Conservation (phyloP, 495 filamentous ascomycete species). For the Immersiella caudata region DNA sequence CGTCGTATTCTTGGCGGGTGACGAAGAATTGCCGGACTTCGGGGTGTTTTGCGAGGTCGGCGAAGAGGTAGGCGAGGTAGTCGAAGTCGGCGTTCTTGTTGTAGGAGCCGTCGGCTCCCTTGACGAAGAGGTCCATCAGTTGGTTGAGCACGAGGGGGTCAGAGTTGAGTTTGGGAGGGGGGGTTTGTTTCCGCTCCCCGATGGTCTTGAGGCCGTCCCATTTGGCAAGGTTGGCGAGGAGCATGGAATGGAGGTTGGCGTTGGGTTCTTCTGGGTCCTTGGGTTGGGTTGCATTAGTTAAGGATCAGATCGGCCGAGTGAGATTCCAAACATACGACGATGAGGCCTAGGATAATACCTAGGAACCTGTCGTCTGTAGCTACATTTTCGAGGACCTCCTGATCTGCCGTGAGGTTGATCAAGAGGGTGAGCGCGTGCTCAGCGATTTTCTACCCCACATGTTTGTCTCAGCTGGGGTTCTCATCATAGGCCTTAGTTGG, state of each 20-base stretch:
- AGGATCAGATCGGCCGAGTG: constrained; percentile 19
- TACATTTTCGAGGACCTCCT: constrained; percentile 69
- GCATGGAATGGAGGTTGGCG: constrained; percentile 84
- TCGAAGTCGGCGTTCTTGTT: constrained; percentile 90
- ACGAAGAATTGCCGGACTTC: constrained; percentile 78
- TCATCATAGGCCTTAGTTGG: background rate
- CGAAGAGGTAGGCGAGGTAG: constrained; percentile 91
- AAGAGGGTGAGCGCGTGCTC: constrained; percentile 92
- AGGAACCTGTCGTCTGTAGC: constrained; percentile 82
- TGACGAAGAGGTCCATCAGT: constrained; percentile 92
- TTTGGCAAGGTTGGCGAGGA: constrained; percentile 89
- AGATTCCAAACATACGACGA: constrained; percentile 66
- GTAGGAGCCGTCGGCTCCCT: constrained; percentile 75
- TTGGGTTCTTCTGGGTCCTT: constrained; percentile 61
- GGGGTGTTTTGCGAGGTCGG: constrained; percentile 80
- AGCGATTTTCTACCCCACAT: constrained; percentile 68
- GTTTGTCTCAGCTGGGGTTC: constrained; percentile 3
- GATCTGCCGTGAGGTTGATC: constrained; percentile 84
- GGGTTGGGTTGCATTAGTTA: background rate
- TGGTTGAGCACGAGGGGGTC: constrained; percentile 80
- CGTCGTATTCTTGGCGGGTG: constrained; percentile 71
- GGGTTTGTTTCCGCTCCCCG: constrained; percentile 62
- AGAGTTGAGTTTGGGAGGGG: constrained; percentile 62
- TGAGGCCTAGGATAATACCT: constrained; percentile 66
- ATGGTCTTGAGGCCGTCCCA: constrained; percentile 70